Percentiles rank a stretch among this genome's conserved stretches.
Conservation (phyloP, 495 filamentous ascomycete species). For the Penicillium roqueforti region DNA sequence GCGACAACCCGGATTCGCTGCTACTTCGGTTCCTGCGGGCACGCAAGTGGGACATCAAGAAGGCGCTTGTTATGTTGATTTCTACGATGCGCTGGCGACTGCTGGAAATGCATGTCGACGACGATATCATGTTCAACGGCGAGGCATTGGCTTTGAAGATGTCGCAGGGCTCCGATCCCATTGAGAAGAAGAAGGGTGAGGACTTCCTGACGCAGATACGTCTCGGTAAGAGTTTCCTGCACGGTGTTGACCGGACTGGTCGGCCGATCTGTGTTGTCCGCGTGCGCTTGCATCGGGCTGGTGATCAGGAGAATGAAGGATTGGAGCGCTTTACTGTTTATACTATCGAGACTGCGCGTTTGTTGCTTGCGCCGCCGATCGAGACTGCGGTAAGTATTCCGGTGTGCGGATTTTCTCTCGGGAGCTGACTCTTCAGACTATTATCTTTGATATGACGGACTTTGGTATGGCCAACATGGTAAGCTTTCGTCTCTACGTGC, state of each 20-base stretch:
- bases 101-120: slow-evolving; percentile 77
- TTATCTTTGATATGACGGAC: slow-evolving; percentile 92
- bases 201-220: slow-evolving; percentile 84
- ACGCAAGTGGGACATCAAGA: slow-evolving; percentile 93
- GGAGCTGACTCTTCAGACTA: slow-evolving; percentile 48
- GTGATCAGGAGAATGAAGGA: slow-evolving; percentile 74
- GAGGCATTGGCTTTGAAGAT: slow-evolving; percentile 63
- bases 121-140: slow-evolving; percentile 76
- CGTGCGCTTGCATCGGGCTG: slow-evolving; percentile 72
- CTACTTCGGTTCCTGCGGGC: slow-evolving; percentile 87
- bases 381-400: slow-evolving; percentile 78
- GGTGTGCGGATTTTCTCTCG: slow-evolving; percentile 4
- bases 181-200: slow-evolving; percentile 60
- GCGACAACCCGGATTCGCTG: slow-evolving; percentile 86
- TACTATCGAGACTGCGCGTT: slow-evolving; percentile 84
- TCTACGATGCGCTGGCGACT: slow-evolving; percentile 90
- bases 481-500: slow-evolving; percentile 16
- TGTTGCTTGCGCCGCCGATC: slow-evolving; percentile 72
- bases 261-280: slow-evolving; percentile 85
- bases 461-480: slow-evolving; percentile 96
- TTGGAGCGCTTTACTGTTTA: slow-evolving; percentile 90
- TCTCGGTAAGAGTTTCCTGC: slow-evolving; percentile 92
- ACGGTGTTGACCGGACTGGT: slow-evolving; percentile 79
- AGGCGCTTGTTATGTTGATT: slow-evolving; percentile 89
- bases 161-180: slow-evolving; percentile 50